Percentiles rank a stretch among this genome's conserved stretches.
These are phyloP conservation scores for Yamadazyma sp. DNA, from an alignment of 805 yeast genomes.

Conservation along the genomic window DNA sequence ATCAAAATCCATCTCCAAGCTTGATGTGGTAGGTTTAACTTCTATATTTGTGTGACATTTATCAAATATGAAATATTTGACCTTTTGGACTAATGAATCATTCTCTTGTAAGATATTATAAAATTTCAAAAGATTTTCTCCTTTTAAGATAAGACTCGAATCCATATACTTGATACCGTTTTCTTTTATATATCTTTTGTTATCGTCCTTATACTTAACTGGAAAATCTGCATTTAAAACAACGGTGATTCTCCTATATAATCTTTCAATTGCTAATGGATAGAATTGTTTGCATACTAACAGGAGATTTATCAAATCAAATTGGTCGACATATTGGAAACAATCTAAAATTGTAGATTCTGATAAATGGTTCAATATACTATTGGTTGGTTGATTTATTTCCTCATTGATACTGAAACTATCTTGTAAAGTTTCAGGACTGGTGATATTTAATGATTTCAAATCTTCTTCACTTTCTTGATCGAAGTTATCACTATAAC, in stretches of 20 bases:
- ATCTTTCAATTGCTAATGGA: constrained; percentile 19
- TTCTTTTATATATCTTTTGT: constrained; percentile 19
- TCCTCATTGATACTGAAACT: too few relatives aligned
- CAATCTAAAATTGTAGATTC: constrained; percentile 7
- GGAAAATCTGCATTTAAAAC: constrained; percentile 28
- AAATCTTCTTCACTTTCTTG: too few relatives aligned
- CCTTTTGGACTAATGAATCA: constrained; percentile 17
- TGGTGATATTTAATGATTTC: too few relatives aligned
- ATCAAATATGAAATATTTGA: constrained; percentile 32
- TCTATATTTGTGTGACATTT: constrained; percentile 21
- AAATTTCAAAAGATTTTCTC: constrained; percentile 17
- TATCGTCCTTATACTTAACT: constrained; percentile 14
- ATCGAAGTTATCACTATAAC: too few relatives aligned
- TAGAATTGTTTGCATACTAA: constrained; percentile 20
- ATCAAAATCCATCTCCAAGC: not conserved
- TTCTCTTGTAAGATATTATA: constrained; percentile 17
- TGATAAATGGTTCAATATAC: constrained; percentile 1
- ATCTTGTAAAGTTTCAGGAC: too few relatives aligned
- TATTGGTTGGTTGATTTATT: constrained; percentile 2
- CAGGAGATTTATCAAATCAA: constrained; percentile 25
- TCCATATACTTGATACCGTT: constrained; percentile 30
- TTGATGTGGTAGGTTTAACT: not conserved
- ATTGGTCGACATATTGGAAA: constrained; percentile 28
- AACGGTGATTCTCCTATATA: constrained; percentile 30
- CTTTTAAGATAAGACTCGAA: constrained; percentile 24